Evolutionary conservation across 805 yeast species (phyloP), one percentile per base, ranked within the genome.

Genomic region (Metschnikowia kunwiensis): DNA sequence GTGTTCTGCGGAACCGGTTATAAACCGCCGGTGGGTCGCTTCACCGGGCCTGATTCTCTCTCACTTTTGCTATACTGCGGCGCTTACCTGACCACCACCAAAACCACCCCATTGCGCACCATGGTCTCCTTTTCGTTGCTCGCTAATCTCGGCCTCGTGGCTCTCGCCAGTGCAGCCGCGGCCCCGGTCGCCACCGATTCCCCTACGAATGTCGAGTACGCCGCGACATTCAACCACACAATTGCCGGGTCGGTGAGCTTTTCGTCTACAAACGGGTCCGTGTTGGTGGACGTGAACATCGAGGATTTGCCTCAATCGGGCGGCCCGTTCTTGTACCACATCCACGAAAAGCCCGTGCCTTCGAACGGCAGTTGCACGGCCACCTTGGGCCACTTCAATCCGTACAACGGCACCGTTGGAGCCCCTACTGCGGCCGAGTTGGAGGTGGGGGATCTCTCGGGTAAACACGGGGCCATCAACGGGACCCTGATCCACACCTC

Each of bases 281-380:
- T 65, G 12, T 40, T 41, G 24, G 64, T 66, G 7, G 37, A 44
- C 16, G 65, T 64, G n/a, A 54, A 62, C 33, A 32, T 66, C 22
- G 25, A 45, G 8, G 57, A 54, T 19, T 60, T 67, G 46, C 72
- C 71, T 8, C 22, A 42, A 11, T 19, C 42, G 3, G 68, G 68
- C 16, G 70, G 69, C 12, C 68, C 70, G 18, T 67, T 64, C 57
- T 37, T 52, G 24, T 67, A 67, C 58, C 70, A 64, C 46, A 54
- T 67, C 39, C 70, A 67, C 48, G 51, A 57, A 34, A 34, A 40
- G 22, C 58, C 66, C 10, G 69, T 67, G 24, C 71, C 72, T 9
- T 24, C 57, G 5, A 50, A 59, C 46, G 60, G 60, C n/a, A 41
- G 42, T 41, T 55, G 60, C 36, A 49, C 57, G n/a, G 70, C 57